Evolutionary conservation across 176 grass and related monocot species (phyloP).

Genomic region (maize (Zea mays)): Zm-B73-REFERENCE-NAM-5.0 NC_050097.1:28392001-28392500

Average conservation of each 20-base stretch:
- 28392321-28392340: slow-evolving; percentile 77
- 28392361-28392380: slow-evolving; percentile 91
- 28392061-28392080: neutral
- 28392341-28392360: slow-evolving; percentile 93
- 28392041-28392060: neutral
- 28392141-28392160: neutral
- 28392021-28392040: neutral
- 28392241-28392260: slow-evolving; percentile 90
- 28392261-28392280: slow-evolving; percentile 34
- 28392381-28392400: slow-evolving; percentile 91
- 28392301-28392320: neutral
- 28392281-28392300: slow-evolving; percentile 7
- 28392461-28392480: slow-evolving; percentile 11
- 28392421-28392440: slow-evolving; percentile 50
- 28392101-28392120: neutral
- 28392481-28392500: slow-evolving; percentile 90
- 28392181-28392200: slow-evolving; percentile 90
- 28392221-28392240: slow-evolving; percentile 79
- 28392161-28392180: slow-evolving; percentile 77
- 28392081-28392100: neutral
- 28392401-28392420: slow-evolving; percentile 77
- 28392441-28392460: slow-evolving; percentile 4
- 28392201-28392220: slow-evolving; percentile 77
- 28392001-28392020: neutral
- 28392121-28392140: neutral